Evolutionary conservation across 148 eudicot genomes (phyloP), one percentile per base, ranked within the genome.

Genomic region (Nyssa sinensis): DNA sequence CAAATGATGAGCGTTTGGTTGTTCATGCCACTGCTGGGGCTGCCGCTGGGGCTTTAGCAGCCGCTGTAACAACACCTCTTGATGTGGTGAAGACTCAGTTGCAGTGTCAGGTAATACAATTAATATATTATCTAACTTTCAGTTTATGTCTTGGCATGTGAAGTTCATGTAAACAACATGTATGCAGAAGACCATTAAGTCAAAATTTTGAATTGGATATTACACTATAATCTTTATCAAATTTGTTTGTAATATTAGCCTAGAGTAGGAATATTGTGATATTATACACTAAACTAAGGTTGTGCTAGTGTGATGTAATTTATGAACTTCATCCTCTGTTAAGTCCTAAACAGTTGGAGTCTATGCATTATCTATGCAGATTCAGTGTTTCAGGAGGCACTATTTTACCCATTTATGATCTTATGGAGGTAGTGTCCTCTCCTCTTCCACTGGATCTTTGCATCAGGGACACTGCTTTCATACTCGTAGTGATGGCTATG

Each of bases 81-180:
- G 96, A 91, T 82, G 96, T 91, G 61, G 96, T 91, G 29, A 91
- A 91, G 82, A 91, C 96, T n/a, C 96, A 91, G 79, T 81, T 91
- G 72, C 96, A 91, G 41, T 91, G 96, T 66, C 96, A 91, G 91
- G 96, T 91, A 34, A 24, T 8, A 12, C 25, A 13, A 6, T 63
- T 63, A 1, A 44, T 44, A 14, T 11, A 11, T 12, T 11, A 44
- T 44, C 51, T 44, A 41, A 41, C 49, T 41, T 41, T 11, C 49
- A 41, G 12, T 3, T 7, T 41, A 14, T 14, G 12, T 8, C 9
- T 4, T 37, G 41, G 8, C 8, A 37, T 44, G 16, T 12, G 51
- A 44, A 44, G 16, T 11, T 19, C 19, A 3, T 41, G 49, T 41
- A 41, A 41, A 41, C 8, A 41, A 41, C 49, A 44, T 44, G 17